Base-by-base conservation (phyloP, 2,329 filamentous ascomycete species). In the Tolypocladium amazonense region DNA sequence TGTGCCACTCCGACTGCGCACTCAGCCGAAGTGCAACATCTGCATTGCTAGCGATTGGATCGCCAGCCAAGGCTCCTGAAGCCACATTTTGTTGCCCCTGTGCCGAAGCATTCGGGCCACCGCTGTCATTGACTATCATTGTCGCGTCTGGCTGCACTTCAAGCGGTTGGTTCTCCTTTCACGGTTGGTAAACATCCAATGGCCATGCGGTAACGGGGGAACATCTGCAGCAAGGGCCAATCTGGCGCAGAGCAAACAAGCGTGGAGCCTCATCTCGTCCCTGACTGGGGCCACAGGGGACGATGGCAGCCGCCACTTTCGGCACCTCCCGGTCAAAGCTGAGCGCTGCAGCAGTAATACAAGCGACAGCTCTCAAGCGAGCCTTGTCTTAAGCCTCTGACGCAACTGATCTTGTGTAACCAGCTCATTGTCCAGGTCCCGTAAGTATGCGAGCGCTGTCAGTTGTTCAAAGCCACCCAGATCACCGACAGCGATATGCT, bases 21-120 rank as follows among this genome's bases (percentile, higher is more conserved):
- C 57, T 59, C 43, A 59, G 57, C 57, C 59, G 59, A 61, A 47
- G 59, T 61, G 57, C 54, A 53, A 61, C 59, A 45, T 53, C 43
- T 56, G 53, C 45, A 20, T 9, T 53, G 4, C 38, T 59, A 33
- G 59, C 59, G 59, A 61, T 61, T 61, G 59, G 59, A 33, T 53
- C 43, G 8, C 33, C 30, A 0, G n/a, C 37, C 37, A 23, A 39
- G 30, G 54, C 58, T 43, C 43, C 58, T 45, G n/a, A 43, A 33
- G 39, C 50, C 35, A 33, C 20, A 7, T 33, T 37, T 41, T 7
- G 15, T 18, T 23, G 5, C 37, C 57, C 47, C 57, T 58, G 45
- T n/a, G 35, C 23, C 18, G 9, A 41, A 30, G 56, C 33, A 54
- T 23, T 23, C 4, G 30, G 30, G 50, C 20, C 9, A 20, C 2